Evolutionary conservation across 2,329 filamentous ascomycete genomes (phyloP), one percentile per base, ranked within the genome.

Genomic region (Alternaria ethzedia): DNA sequence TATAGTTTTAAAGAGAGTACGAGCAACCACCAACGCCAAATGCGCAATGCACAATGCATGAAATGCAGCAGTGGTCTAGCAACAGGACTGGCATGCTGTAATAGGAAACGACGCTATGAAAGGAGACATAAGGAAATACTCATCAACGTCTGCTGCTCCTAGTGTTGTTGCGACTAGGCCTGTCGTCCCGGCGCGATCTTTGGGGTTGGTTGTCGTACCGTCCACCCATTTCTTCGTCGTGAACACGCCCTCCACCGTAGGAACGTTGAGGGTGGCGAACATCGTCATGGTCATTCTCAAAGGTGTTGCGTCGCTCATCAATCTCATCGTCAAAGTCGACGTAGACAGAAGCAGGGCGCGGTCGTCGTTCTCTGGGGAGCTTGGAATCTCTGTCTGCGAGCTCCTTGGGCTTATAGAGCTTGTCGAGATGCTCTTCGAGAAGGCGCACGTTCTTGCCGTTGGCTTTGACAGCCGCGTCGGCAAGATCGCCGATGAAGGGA

Each of bases 361-460:
- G 70, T 9, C 77, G 74, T 6, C 70, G 70, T 17, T 74, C 69
- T 45, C 50, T 61, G 7, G 68, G 66, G 45, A 70, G 62, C 59
- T 64, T 63, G 21, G 68, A 57, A 28, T 70, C 75, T 21, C 64
- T 68, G 3, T 67, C 66, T 17, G 63, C 64, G 13, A 75, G 50
- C 17, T 66, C 67, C 15, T 80, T 72, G 3, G 83, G 83, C 72
- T 87, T 86, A 63, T 91, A 91, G 75, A 90, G 88, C 67, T 89
- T 83, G 47, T 91, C 87, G 57, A 96, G 84, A 69, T 90, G 85
- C 50, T 88, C 82, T 75, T 93, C 91, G 15, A 93, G 82, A 3
- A 92, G 78, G 36, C 90, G 86, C 6, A 91, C 89, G 71, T 95
- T 96, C 72, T 88, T 88, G 20, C 90, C 92, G 74, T 95, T 96